phyloP scores from a whole-genome alignment of 306 rosid species.

The Malus fusca region DNA sequence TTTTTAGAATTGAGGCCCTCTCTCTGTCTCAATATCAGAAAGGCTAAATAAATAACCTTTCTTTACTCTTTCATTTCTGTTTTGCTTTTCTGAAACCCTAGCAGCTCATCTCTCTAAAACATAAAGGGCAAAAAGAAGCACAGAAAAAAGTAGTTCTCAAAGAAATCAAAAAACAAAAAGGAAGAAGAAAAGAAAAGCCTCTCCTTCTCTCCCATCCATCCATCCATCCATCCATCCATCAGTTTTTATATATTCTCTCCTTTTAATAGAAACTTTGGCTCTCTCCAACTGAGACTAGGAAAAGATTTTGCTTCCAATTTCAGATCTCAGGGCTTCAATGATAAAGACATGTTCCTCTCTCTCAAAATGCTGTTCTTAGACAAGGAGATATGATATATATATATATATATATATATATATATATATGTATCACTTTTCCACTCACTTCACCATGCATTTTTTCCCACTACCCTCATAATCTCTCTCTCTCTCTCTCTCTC shows the following conservation, averaged over 20 bases:
- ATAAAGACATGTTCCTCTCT: slow-evolving; percentile 6
- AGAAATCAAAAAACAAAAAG: neutral
- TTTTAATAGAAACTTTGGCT: slow-evolving; percentile 33
- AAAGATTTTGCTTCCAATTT: slow-evolving; percentile 46
- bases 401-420: neutral
- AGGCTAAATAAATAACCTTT: slow-evolving; percentile 23
- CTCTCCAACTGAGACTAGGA: slow-evolving; percentile 45
- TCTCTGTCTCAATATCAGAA: slow-evolving; percentile 18
- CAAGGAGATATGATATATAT: neutral
- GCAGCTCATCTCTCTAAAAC: neutral
- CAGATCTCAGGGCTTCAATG: slow-evolving; percentile 42
- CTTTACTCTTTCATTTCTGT: slow-evolving; percentile 10
- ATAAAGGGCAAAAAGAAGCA: neutral
- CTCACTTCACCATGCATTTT: neutral
- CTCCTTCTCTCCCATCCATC: neutral
- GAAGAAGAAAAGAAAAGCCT: neutral
- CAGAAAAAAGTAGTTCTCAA: neutral
- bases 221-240: slow-evolving; percentile 8
- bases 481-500: neutral
- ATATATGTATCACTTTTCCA: neutral
- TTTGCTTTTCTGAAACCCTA: slow-evolving; percentile 43
- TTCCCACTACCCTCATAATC: neutral
- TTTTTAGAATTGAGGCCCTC: neutral
- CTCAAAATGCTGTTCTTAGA: neutral
- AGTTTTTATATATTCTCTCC: slow-evolving; percentile 35